Evolutionary conservation across 352 stramenopile species (phyloP).

Genomic region (Globisporangium mamillatum): DNA sequence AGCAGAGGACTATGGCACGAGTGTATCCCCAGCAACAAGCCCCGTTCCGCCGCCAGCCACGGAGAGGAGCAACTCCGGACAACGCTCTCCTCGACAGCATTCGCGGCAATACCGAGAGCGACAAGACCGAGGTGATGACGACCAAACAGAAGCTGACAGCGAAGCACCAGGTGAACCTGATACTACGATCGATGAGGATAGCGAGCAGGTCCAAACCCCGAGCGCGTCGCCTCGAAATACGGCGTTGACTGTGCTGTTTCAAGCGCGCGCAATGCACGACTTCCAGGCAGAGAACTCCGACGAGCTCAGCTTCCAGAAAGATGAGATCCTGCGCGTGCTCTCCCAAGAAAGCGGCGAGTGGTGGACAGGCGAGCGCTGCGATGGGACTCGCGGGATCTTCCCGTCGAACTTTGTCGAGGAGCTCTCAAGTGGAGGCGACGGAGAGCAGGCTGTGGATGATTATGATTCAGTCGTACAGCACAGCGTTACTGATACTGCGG

Average conservation of each 20-base stretch:
- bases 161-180: not conserved
- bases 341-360: conserved; percentile 47
- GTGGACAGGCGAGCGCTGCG: conserved; percentile 63
- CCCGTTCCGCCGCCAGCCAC: conserved; percentile 14
- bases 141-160: not conserved
- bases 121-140: conserved; percentile 10
- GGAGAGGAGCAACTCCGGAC: conserved; percentile 19
- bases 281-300: conserved; percentile 44
- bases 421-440: not conserved
- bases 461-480: not conserved
- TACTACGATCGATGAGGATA: not conserved
- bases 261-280: conserved; percentile 33
- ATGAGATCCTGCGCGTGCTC: conserved; percentile 56
- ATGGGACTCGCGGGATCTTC: conserved; percentile 60
- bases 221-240: not conserved
- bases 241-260: conserved; percentile 9
- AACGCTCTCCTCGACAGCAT: conserved; percentile 29
- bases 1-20: not conserved
- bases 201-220: not conserved
- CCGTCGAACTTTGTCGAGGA: conserved; percentile 43
- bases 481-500: not conserved
- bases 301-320: conserved; percentile 45
- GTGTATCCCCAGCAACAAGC: conserved; percentile 4
- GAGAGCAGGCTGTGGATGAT: not conserved
- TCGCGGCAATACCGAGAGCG: conserved; percentile 37